phyloP scores from a whole-genome alignment of 805 yeast species.

The Candida nonsorbophila region DNA sequence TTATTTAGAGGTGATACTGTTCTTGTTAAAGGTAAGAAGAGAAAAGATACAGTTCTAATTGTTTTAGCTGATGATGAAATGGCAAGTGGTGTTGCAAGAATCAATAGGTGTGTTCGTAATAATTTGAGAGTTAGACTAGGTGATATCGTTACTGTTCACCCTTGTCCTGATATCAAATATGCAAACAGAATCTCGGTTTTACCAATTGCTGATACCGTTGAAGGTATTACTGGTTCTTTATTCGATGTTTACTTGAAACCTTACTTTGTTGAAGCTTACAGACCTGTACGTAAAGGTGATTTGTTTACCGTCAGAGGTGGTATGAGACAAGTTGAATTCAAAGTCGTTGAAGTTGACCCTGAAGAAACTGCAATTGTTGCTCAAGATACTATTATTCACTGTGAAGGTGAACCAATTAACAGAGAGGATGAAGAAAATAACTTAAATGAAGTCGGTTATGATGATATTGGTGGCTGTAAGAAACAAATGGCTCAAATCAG shows the following conservation, averaged over 20 bases:
- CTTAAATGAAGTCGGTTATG: constrained; percentile 95
- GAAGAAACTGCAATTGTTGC: constrained; percentile 97
- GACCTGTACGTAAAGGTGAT: constrained; percentile 98
- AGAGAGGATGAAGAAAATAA: constrained; percentile 97
- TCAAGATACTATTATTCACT: constrained; percentile 95
- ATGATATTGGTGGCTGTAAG: constrained; percentile 98
- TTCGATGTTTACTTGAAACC: constrained; percentile 97
- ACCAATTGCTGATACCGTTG: constrained; percentile 97
- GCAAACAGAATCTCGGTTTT: constrained; percentile 91
- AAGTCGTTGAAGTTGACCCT: constrained; percentile 97
- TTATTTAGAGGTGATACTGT: constrained; percentile 98
- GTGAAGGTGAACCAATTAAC: constrained; percentile 98
- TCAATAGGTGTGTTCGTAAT: constrained; percentile 94
- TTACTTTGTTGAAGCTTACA: constrained; percentile 96
- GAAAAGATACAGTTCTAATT: constrained; percentile 94
- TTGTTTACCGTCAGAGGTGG: constrained; percentile 96
- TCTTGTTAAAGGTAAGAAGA: constrained; percentile 93
- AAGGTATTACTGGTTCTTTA: constrained; percentile 93
- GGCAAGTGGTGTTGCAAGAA: constrained; percentile 90
- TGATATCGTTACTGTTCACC: constrained; percentile 84
- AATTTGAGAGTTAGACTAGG: constrained; percentile 92
- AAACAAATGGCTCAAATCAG: constrained; percentile 99
- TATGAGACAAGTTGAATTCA: constrained; percentile 98
- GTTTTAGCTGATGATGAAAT: constrained; percentile 95
- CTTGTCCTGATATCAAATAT: constrained; percentile 97